Evolutionary conservation across 306 rosid genomes (phyloP).

Genomic region (Arachis stenosperma): DNA sequence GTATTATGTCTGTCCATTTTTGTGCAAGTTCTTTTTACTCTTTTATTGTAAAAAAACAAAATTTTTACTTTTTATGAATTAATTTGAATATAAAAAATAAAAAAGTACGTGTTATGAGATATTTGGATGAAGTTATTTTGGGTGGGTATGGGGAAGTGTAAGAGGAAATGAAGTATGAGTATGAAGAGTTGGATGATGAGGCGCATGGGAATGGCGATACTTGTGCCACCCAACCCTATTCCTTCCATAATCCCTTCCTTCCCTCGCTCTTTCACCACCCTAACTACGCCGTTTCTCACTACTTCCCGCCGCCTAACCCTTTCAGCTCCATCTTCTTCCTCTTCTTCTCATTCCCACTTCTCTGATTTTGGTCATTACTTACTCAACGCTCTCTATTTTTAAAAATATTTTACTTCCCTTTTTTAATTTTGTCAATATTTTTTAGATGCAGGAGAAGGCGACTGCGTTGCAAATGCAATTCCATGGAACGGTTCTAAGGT

Average conservation of each 20-base stretch:
- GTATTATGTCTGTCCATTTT: no score
- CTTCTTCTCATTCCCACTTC: constrained; percentile 31
- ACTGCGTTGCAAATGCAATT: constrained; percentile 29
- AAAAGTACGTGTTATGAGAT: no score
- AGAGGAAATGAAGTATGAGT: constrained; percentile 4
- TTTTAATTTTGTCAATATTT: background rate
- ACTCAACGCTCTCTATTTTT: background rate
- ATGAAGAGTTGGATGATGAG: constrained; percentile 62
- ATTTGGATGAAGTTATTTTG: no score
- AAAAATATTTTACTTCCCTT: background rate
- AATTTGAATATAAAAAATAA: no score
- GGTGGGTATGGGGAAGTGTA: background rate
- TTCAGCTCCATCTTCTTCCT: constrained; percentile 43
- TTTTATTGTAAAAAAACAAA: no score
- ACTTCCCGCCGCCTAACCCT: constrained; percentile 48
- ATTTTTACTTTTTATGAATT: no score
- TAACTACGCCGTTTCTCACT: constrained; percentile 35
- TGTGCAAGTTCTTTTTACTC: no score
- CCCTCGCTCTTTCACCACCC: constrained; percentile 19
- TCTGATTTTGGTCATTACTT: constrained; percentile 47
- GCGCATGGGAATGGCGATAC: constrained; percentile 41
- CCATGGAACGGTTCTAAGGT: constrained; percentile 48
- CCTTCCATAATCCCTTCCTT: constrained; percentile 16
- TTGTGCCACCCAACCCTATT: constrained; percentile 27
- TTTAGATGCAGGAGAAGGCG: constrained; percentile 38